Evolutionary conservation across 257 asterid genomes (phyloP).

Genomic region (Rehmannia glutinosa): DNA sequence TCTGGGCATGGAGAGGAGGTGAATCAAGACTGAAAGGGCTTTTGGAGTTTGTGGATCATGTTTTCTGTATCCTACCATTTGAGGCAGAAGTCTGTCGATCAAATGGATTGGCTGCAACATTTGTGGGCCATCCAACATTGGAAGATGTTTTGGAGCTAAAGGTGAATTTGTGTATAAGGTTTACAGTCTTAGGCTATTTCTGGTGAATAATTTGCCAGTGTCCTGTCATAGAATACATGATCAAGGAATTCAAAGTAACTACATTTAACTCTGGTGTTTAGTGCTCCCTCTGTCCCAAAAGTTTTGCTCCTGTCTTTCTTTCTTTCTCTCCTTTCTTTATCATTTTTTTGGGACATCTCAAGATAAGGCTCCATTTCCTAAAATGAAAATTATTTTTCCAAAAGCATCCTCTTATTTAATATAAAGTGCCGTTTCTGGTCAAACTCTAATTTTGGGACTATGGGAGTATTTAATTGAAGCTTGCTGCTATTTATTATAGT

Average conservation of each 20-base stretch:
- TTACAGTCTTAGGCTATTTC: slow-evolving; percentile 8
- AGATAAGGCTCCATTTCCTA: background rate
- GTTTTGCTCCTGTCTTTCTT: background rate
- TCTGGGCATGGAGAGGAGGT: slow-evolving; percentile 99
- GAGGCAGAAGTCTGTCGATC: slow-evolving; percentile 71
- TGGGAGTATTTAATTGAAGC: background rate
- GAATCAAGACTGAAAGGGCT: slow-evolving; percentile 78
- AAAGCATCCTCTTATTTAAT: background rate
- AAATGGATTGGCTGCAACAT: slow-evolving; percentile 78
- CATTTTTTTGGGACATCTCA: background rate
- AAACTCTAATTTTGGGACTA: background rate
- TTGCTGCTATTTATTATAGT: slow-evolving; percentile 3
- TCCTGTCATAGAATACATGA: background rate
- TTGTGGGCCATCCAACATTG: slow-evolving; percentile 92
- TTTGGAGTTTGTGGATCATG: slow-evolving; percentile 70
- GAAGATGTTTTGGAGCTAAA: slow-evolving; percentile 70
- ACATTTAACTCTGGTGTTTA: background rate
- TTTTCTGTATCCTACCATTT: slow-evolving; percentile 92
- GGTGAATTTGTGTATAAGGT: slow-evolving; percentile 28
- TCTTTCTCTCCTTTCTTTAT: background rate
- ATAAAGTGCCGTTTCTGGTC: background rate
- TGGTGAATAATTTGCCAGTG: background rate
- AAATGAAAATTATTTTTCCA: background rate
- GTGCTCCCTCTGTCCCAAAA: background rate
- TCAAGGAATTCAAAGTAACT: background rate